Conservation (phyloP, 2,329 filamentous ascomycete genomes). For the Xylaria multiplex region DNA sequence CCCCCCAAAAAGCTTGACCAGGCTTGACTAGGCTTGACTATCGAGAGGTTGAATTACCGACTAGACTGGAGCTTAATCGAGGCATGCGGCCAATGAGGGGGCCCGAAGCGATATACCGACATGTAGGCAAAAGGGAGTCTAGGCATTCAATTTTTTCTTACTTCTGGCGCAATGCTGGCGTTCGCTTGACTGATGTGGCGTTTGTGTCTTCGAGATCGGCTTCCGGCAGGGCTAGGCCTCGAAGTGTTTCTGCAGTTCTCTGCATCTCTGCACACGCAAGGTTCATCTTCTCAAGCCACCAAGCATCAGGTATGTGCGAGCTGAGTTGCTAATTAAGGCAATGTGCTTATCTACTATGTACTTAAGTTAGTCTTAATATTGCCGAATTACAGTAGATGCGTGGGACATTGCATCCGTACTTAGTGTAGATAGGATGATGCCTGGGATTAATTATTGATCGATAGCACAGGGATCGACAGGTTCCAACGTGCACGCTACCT, state of each 20-base stretch:
- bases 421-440: not conserved
- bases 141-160: too few species aligned
- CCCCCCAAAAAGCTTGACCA: not conserved
- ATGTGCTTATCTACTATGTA: not conserved
- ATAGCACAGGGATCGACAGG: constrained; percentile 6
- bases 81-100: not conserved
- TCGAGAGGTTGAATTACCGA: not conserved
- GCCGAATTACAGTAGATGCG: too few species aligned
- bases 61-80: not conserved
- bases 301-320: not conserved
- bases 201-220: too few species aligned
- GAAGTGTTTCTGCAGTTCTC: too few species aligned
- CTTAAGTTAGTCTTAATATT: too few species aligned
- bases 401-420: not conserved
- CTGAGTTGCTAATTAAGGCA: constrained; percentile 3
- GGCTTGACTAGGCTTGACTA: not conserved
- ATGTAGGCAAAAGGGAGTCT: too few species aligned
- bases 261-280: not conserved
- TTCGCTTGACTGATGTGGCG: too few species aligned
- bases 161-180: too few species aligned
- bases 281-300: not conserved
- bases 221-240: not conserved
- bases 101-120: too few species aligned
- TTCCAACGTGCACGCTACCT: too few species aligned
- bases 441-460: constrained; percentile 10